Percentiles rank a stretch among this genome's conserved stretches.
Conservation (phyloP, 352 stramenopile genomes). For the Globisporangium canariense region DNA sequence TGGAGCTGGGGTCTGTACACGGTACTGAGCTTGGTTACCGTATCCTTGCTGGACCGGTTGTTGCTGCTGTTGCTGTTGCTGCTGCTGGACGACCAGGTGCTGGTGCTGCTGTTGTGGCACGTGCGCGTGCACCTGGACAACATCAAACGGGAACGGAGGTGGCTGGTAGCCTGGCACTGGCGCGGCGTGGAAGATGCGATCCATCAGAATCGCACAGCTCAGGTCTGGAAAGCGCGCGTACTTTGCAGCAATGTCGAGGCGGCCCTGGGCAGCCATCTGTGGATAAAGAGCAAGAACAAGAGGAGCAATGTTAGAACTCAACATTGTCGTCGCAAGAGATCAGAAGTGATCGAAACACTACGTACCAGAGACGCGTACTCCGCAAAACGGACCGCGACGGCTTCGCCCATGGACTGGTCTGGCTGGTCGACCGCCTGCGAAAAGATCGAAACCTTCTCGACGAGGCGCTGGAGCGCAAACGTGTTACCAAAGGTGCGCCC, state of each 20-base stretch:
- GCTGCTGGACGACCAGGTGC: constrained; percentile 34
- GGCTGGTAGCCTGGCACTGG: constrained; percentile 75
- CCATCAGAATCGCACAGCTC: constrained; percentile 77
- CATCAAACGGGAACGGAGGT: constrained; percentile 83
- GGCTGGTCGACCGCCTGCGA: constrained; percentile 82
- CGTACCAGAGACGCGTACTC: constrained; percentile 87
- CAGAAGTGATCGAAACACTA: constrained; percentile 10
- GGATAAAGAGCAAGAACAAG: constrained; percentile 10
- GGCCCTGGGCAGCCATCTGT: constrained; percentile 91
- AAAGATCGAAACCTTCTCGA: constrained; percentile 97
- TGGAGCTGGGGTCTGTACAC: constrained; percentile 31
- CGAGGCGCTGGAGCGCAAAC: constrained; percentile 92
- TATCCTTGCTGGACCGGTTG: constrained; percentile 20
- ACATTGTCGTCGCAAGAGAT: background rate
- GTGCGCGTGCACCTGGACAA: constrained; percentile 56
- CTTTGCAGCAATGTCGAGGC: constrained; percentile 90
- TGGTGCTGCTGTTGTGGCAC: constrained; percentile 56
- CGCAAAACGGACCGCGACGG: constrained; percentile 89
- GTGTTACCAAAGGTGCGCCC: constrained; percentile 61
- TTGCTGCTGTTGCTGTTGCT: constrained; percentile 27
- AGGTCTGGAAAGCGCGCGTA: constrained; percentile 86
- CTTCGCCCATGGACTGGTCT: constrained; percentile 81
- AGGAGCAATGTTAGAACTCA: background rate
- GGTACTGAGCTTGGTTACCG: constrained; percentile 39
- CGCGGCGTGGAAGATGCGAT: constrained; percentile 85